Conservation (phyloP, 345 rosid genomes). For the Eutrema heterophyllum region DNA sequence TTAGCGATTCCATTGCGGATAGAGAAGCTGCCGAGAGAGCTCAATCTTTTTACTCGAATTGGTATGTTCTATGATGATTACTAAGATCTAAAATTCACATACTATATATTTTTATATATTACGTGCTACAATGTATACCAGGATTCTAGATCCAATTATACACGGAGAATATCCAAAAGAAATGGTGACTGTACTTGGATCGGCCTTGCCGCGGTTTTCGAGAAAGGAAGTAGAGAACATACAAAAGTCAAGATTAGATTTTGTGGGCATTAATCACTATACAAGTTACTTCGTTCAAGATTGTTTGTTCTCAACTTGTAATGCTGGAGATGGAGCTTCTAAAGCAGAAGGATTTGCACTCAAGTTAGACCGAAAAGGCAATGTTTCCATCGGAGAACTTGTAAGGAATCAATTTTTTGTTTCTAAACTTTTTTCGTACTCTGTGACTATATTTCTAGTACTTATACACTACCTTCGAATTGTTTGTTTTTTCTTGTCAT, state of each 20-base stretch:
- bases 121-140: neutral
- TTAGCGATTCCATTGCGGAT: constrained; percentile 47
- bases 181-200: constrained; percentile 49
- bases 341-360: constrained; percentile 44
- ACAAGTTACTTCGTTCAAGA: constrained; percentile 51
- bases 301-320: constrained; percentile 50
- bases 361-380: constrained; percentile 33
- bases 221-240: constrained; percentile 34
- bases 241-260: constrained; percentile 40
- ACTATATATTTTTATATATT: neutral
- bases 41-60: constrained; percentile 50
- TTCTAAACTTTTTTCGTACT: neutral
- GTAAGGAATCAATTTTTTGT: constrained; percentile 28
- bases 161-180: constrained; percentile 49
- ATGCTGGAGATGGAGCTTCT: constrained; percentile 44
- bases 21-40: constrained; percentile 58
- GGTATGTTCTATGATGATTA: constrained; percentile 34
- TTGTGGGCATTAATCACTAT: constrained; percentile 66
- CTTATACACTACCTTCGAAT: neutral
- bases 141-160: constrained; percentile 66
- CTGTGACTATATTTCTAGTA: neutral
- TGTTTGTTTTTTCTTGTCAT: neutral
- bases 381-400: constrained; percentile 44
- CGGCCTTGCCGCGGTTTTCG: constrained; percentile 47
- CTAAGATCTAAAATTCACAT: neutral